Base-by-base conservation (phyloP, 768 basidiomycete species). In the Naganishia onofrii region DNA sequence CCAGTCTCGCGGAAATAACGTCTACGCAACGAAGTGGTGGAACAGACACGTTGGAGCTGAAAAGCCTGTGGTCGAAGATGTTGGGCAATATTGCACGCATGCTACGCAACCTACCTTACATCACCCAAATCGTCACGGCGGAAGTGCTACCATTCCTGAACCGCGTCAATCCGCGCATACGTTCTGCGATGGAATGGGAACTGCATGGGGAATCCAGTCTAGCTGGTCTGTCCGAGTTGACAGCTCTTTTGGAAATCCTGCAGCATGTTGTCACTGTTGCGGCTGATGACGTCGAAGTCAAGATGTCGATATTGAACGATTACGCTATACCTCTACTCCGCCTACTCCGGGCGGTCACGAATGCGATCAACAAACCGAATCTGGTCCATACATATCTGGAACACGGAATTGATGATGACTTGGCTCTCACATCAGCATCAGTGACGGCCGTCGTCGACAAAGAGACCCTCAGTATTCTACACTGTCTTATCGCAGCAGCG, bases 331-430 rank as follows among this genome's bases (percentile, higher is more conserved):
- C 23, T 15, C 60, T 63, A 44, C 60, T 63, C 23, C 36, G 60
- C 21, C 26, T 63, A 10, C 38, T 63, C 21, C 42, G 60, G 10
- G 5, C 60, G 9, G 42, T 63, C 15, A 44, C 36, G 36, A 63
- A 63, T 29, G 60, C 60, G 4, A 63, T 63, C 23, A 63, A 63
- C 42, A 63, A 63, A n/a, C 60, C 60, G 23, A 63, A 63, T 44
- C 26, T 63, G 15, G 38, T 63, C 3, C 60, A 63, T 28, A 63
- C 60, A 28, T 63, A 63, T 15, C 38, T 63, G 2, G 60, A 63
- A 63, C 60, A 63, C 13, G 42, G 36, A 8, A 42, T 44, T 26
- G 60, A 42, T 29, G 38, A 17, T 3, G 60, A 44, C 36, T 23
- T 42, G 12, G n/a, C 19, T 26, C 38, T 63, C 3, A 28, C 38